Conservation (phyloP, 2,329 filamentous ascomycete species). For the Escovopsis sp. region DNA sequence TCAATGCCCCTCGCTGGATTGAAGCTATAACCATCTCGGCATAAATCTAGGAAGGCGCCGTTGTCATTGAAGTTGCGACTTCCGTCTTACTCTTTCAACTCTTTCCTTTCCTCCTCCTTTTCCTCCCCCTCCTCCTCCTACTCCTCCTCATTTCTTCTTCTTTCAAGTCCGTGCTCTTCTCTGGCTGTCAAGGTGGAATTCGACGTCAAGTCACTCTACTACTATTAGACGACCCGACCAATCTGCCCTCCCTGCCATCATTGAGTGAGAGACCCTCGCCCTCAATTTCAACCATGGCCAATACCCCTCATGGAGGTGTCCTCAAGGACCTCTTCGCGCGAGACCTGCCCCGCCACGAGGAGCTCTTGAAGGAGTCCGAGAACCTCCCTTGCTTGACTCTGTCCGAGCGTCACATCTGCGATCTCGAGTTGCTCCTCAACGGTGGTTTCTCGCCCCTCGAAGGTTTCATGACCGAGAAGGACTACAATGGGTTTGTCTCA, state of each 20-base stretch:
- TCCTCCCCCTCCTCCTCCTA: not conserved
- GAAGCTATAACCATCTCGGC: no score
- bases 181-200: no score
- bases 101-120: not conserved
- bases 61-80: not conserved
- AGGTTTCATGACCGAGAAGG: slow-evolving; percentile 97
- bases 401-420: slow-evolving; percentile 89
- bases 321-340: slow-evolving; percentile 96
- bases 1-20: no score
- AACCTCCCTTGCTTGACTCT: slow-evolving; percentile 70
- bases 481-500: slow-evolving; percentile 71
- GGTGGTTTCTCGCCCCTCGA: slow-evolving; percentile 96
- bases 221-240: not conserved
- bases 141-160: slow-evolving; percentile 3
- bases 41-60: not conserved
- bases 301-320: slow-evolving; percentile 73
- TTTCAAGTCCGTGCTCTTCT: not conserved
- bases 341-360: slow-evolving; percentile 67
- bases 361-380: slow-evolving; percentile 77
- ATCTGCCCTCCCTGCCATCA: not conserved
- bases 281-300: slow-evolving; percentile 38
- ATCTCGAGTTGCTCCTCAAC: slow-evolving; percentile 93
- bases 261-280: slow-evolving; percentile 1
- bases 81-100: not conserved
- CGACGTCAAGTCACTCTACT: not conserved